Percentiles rank a stretch among this genome's conserved stretches.
Conservation (phyloP, 2,329 filamentous ascomycete genomes). For the Talaromyces sp. region DNA sequence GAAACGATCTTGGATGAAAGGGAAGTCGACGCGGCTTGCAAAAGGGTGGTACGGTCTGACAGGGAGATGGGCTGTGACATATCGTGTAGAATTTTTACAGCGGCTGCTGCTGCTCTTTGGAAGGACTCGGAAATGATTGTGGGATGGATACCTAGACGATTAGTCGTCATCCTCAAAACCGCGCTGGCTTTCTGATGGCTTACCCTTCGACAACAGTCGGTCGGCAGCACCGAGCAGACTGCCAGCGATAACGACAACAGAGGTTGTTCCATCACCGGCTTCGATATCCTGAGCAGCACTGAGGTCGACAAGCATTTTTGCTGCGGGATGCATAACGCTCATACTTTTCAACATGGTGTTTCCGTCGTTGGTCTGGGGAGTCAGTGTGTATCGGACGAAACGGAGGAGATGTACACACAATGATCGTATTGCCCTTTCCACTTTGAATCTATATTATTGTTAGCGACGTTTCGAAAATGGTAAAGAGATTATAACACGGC, state of each 20-base stretch:
- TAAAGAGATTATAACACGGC: slow-evolving; percentile 16
- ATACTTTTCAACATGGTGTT: slow-evolving; percentile 99
- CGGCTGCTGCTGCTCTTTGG: slow-evolving; percentile 85
- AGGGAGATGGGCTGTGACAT: slow-evolving; percentile 95
- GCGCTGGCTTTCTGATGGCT: neutral
- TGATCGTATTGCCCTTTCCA: slow-evolving; percentile 94
- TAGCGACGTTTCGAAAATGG: slow-evolving; percentile 16
- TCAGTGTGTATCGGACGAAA: slow-evolving; percentile 27
- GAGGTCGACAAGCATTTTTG: slow-evolving; percentile 97
- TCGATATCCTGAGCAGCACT: slow-evolving; percentile 97
- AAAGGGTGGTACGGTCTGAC: slow-evolving; percentile 79
- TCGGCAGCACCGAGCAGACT: slow-evolving; percentile 92
- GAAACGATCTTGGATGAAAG: slow-evolving; percentile 98
- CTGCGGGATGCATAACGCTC: slow-evolving; percentile 98
- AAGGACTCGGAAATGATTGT: slow-evolving; percentile 97
- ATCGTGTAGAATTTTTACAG: slow-evolving; percentile 84
- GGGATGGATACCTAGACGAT: slow-evolving; percentile 69
- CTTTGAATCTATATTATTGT: slow-evolving; percentile 68
- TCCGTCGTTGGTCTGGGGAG: slow-evolving; percentile 79
- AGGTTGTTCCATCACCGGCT: slow-evolving; percentile 96
- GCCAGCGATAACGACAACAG: slow-evolving; percentile 95
- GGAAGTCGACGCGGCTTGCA: slow-evolving; percentile 95
- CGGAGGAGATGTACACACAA: slow-evolving; percentile 48
- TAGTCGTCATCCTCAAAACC: neutral
- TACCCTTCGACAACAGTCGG: slow-evolving; percentile 78